These are phyloP conservation scores for Xylaria palmicola DNA, from an alignment of 495 filamentous ascomycete genomes.

Conservation along the genomic window DNA sequence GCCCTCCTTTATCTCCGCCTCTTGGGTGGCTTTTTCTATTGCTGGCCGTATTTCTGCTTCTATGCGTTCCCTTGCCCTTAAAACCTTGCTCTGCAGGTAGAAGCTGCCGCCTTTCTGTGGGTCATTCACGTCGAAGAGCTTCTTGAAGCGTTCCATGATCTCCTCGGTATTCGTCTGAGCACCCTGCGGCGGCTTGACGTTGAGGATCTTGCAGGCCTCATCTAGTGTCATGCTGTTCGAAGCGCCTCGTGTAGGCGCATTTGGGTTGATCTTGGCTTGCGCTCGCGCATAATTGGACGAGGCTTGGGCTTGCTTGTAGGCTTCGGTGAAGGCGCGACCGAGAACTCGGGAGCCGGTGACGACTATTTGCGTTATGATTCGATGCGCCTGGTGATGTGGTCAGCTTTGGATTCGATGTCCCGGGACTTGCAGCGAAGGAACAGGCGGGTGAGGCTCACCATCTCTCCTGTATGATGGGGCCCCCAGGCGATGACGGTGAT, in stretches of 20 bases:
- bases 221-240: slow-evolving; percentile 81
- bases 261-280: slow-evolving; percentile 54
- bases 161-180: slow-evolving; percentile 74
- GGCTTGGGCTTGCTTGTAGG: slow-evolving; percentile 87
- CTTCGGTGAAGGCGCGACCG: slow-evolving; percentile 87
- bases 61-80: slow-evolving; percentile 86
- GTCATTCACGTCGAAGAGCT: slow-evolving; percentile 89
- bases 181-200: slow-evolving; percentile 82
- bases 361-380: slow-evolving; percentile 90
- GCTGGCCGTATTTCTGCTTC: slow-evolving; percentile 70
- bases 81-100: slow-evolving; percentile 95
- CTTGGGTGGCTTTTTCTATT: slow-evolving; percentile 51
- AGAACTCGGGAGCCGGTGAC: slow-evolving; percentile 85
- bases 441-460: slow-evolving; percentile 4
- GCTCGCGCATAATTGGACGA: slow-evolving; percentile 75
- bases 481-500: neutral
- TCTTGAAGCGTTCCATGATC: slow-evolving; percentile 86
- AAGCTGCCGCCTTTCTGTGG: slow-evolving; percentile 95
- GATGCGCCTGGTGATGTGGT: slow-evolving; percentile 69
- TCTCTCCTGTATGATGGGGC: neutral
- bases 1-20: slow-evolving; percentile 73
- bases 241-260: slow-evolving; percentile 40
- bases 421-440: neutral
- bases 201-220: slow-evolving; percentile 96
- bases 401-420: neutral